Conservation (phyloP, 2,329 filamentous ascomycete genomes). For the Colletotrichum somersetense region DNA sequence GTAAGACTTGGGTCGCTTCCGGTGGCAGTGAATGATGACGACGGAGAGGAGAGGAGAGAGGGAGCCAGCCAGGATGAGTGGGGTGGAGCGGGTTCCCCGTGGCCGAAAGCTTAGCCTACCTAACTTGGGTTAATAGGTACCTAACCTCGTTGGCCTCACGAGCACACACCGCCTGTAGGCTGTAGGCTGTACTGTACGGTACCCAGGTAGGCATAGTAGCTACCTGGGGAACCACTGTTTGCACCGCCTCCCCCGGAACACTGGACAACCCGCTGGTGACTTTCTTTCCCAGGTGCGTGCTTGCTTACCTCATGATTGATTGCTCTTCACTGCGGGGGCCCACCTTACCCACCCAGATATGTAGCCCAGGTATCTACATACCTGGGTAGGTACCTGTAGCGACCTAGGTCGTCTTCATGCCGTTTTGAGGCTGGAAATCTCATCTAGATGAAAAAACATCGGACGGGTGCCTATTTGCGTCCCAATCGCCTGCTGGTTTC, state of each 20-base stretch:
- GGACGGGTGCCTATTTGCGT: conserved; percentile 1
- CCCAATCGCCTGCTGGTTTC: conserved; percentile 5
- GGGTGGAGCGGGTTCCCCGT: not conserved
- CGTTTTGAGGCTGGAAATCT: conserved; percentile 14
- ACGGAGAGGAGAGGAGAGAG: not conserved
- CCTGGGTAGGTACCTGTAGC: too few species aligned
- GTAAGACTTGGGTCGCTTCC: not conserved
- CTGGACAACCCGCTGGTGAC: not conserved
- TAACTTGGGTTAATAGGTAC: not conserved
- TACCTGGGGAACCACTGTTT: not conserved
- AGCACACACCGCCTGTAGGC: not conserved
- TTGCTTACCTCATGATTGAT: not conserved
- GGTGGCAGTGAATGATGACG: not conserved
- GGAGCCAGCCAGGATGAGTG: not conserved
- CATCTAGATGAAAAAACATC: not conserved
- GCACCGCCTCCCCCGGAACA: conserved; percentile 5
- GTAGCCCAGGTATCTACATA: too few species aligned
- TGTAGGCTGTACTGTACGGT: not conserved
- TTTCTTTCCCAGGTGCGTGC: conserved; percentile 15
- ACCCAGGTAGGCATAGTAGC: too few species aligned
- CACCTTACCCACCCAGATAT: not conserved
- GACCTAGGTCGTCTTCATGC: not conserved
- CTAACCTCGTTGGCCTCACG: not conserved
- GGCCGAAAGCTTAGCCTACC: not conserved
- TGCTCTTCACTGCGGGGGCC: not conserved